Evolutionary conservation across 106 monocot species (phyloP).

Genomic region (Agapanthus africanus): DNA sequence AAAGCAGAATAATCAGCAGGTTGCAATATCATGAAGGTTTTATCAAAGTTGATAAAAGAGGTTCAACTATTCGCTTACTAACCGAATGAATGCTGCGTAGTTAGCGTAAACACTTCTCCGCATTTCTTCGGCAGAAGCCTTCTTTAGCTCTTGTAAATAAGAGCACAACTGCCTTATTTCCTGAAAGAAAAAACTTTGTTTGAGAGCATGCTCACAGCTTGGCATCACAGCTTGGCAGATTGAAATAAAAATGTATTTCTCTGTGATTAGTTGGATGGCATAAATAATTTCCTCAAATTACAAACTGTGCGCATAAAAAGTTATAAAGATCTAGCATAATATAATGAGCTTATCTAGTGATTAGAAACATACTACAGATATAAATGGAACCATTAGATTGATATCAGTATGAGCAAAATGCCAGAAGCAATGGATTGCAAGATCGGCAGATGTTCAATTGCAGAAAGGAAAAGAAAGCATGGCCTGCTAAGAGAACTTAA

Average conservation of each 20-base stretch:
- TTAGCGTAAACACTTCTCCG: slow-evolving; percentile 95
- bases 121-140: slow-evolving; percentile 95
- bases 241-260: neutral
- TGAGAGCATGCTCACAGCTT: neutral
- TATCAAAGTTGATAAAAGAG: slow-evolving; percentile 5
- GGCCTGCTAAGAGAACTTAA: neutral
- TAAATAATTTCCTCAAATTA: neutral
- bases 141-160: slow-evolving; percentile 85
- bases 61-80: slow-evolving; percentile 11
- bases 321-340: neutral
- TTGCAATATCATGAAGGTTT: too few relatives aligned
- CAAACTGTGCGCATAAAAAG: neutral
- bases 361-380: too few relatives aligned
- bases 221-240: too few relatives aligned
- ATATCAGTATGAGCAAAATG: neutral
- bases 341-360: too few relatives aligned
- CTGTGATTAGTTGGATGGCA: neutral
- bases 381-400: neutral
- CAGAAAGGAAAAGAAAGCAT: neutral
- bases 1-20: too few relatives aligned
- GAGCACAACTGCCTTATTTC: slow-evolving; percentile 87
- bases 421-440: neutral
- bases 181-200: slow-evolving; percentile 24
- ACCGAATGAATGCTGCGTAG: slow-evolving; percentile 92
- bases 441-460: neutral